These are phyloP conservation scores for Odonthalia washingtoniensis DNA, from an alignment of 31 red algal species.

Conservation along the genomic window DNA sequence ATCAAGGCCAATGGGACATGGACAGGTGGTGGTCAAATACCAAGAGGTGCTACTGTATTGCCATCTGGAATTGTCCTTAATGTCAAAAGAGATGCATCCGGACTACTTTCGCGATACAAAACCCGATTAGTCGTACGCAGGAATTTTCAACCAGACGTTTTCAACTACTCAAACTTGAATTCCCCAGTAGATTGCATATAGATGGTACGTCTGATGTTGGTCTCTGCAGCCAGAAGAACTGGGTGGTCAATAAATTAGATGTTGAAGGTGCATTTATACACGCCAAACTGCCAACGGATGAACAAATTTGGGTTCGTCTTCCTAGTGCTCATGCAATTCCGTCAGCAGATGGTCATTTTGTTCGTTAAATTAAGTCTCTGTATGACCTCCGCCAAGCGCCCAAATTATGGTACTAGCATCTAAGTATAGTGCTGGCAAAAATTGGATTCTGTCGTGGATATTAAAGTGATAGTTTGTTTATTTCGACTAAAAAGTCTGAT, in stretches of 20 bases:
- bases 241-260: slow-evolving; percentile 21
- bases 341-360: neutral
- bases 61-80: slow-evolving; percentile 30
- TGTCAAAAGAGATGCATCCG: slow-evolving; percentile 35
- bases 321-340: slow-evolving; percentile 15
- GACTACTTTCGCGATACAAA: slow-evolving; percentile 30
- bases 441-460: slow-evolving; percentile 7
- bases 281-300: slow-evolving; percentile 4
- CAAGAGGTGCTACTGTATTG: neutral
- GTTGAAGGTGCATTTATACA: slow-evolving; percentile 44
- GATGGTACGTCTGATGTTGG: neutral
- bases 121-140: slow-evolving; percentile 31
- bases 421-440: neutral
- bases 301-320: neutral
- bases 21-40: neutral
- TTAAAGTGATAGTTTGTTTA: neutral
- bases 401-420: slow-evolving; percentile 13
- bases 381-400: slow-evolving; percentile 38
- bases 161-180: slow-evolving; percentile 34
- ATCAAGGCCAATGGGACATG: slow-evolving; percentile 19
- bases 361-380: slow-evolving; percentile 22
- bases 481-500: neutral
- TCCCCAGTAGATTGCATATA: slow-evolving; percentile 29
- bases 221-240: neutral
- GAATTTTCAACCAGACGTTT: slow-evolving; percentile 23